phyloP scores from a whole-genome alignment of 2,329 filamentous ascomycete species.

The Alternaria gaisen region DNA sequence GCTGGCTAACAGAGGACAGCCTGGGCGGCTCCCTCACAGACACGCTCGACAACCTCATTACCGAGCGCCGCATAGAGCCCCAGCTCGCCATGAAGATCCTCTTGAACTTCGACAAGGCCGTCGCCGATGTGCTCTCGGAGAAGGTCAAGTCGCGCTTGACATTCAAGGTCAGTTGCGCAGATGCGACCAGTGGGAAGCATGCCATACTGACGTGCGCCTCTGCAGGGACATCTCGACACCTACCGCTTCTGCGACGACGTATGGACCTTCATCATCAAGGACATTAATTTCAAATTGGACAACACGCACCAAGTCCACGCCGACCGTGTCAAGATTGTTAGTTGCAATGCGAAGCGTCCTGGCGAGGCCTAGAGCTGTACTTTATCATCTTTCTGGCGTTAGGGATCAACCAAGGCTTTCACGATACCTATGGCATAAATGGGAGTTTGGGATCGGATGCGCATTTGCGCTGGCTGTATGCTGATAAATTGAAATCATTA shows the following conservation, averaged over 20 bases:
- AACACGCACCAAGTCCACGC: constrained; percentile 77
- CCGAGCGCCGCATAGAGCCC: constrained; percentile 92
- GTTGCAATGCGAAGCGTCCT: constrained; percentile 89
- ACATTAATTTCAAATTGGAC: constrained; percentile 98
- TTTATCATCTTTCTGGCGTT: constrained; percentile 26
- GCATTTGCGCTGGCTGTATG: not conserved
- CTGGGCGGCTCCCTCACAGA: constrained; percentile 94
- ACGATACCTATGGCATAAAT: constrained; percentile 33
- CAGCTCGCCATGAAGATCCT: constrained; percentile 99
- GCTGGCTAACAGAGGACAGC: constrained; percentile 61
- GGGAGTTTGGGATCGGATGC: constrained; percentile 23
- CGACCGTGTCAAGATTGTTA: constrained; percentile 98
- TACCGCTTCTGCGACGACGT: constrained; percentile 99
- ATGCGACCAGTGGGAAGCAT: constrained; percentile 5
- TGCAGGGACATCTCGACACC: constrained; percentile 91
- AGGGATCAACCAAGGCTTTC: constrained; percentile 13
- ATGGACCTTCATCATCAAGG: constrained; percentile 99
- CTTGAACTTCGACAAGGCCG: constrained; percentile 90
- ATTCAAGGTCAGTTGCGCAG: constrained; percentile 80
- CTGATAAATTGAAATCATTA: constrained; percentile 10
- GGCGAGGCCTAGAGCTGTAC: constrained; percentile 59
- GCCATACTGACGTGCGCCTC: constrained; percentile 24
- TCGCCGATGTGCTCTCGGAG: constrained; percentile 89
- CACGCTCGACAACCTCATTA: constrained; percentile 96
- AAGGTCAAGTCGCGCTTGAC: constrained; percentile 90